Evolutionary conservation across 768 basidiomycete genomes (phyloP).

Genomic region (Candolleomyces aberdarensis): DNA sequence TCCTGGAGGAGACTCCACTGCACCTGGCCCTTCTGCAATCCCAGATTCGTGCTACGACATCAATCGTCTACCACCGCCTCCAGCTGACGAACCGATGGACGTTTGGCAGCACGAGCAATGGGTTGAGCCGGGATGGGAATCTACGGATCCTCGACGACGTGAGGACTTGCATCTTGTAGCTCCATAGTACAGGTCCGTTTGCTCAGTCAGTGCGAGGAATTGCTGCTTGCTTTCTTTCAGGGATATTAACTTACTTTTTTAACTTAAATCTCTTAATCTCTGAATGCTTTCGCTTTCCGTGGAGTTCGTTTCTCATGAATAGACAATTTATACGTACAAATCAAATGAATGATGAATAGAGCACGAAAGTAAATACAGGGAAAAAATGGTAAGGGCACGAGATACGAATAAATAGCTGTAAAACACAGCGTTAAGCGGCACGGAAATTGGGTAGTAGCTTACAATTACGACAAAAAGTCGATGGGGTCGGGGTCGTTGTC

Average conservation of each 20-base stretch:
- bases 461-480: conserved; percentile 16
- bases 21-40: neutral
- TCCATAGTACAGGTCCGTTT: too few species aligned
- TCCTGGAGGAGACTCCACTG: conserved; percentile 9
- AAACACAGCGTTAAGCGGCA: neutral
- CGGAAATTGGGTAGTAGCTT: neutral
- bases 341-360: neutral
- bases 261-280: too few species aligned
- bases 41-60: neutral
- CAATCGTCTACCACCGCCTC: neutral
- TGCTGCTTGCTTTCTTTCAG: too few species aligned
- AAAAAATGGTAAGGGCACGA: neutral
- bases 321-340: too few species aligned
- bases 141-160: conserved; percentile 17
- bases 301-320: too few species aligned
- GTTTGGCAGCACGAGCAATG: neutral
- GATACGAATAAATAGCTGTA: neutral
- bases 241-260: too few species aligned
- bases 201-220: too few species aligned
- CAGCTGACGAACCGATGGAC: conserved; percentile 6
- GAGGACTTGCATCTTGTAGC: neutral
- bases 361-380: neutral
- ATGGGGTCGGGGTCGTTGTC: conserved; percentile 26
- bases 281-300: too few species aligned
- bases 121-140: neutral